phyloP scores from a whole-genome alignment of 768 basidiomycete genomes.

The Psilocybe sp. region DNA sequence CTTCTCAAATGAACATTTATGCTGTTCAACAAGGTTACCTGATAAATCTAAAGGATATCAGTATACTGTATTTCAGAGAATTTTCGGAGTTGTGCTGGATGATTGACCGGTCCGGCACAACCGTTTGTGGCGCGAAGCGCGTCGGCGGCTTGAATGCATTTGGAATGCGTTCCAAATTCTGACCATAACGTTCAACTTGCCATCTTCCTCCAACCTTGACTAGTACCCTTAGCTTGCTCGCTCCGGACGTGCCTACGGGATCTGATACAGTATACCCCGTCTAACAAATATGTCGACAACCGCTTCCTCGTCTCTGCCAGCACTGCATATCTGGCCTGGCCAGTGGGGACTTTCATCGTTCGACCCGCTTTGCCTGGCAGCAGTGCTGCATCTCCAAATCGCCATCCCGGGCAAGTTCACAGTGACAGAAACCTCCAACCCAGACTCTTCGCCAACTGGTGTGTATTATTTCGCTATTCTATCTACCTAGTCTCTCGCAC shows the following conservation, averaged over 20 bases:
- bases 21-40: too few species aligned
- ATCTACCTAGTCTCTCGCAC: conserved; percentile 1
- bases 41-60: too few species aligned
- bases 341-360: conserved; percentile 64
- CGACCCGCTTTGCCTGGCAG: conserved; percentile 63
- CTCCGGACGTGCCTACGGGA: not conserved
- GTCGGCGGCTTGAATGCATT: too few species aligned
- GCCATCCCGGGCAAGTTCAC: conserved; percentile 66
- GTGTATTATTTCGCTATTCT: conserved; percentile 25
- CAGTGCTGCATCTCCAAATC: conserved; percentile 67
- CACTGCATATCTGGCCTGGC: conserved; percentile 69
- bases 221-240: too few species aligned
- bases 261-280: not conserved
- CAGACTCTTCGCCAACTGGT: conserved; percentile 75
- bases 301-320: conserved; percentile 17
- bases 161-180: too few species aligned
- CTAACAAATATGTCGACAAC: not conserved
- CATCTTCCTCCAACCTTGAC: too few species aligned
- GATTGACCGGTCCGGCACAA: too few species aligned
- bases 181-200: too few species aligned
- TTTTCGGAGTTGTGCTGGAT: too few species aligned
- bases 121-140: too few species aligned
- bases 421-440: conserved; percentile 60
- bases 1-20: too few species aligned
- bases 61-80: too few species aligned